Evolutionary conservation across 768 basidiomycete genomes (phyloP).

Genomic region (Tubosaeta brunneosetosa): DNA sequence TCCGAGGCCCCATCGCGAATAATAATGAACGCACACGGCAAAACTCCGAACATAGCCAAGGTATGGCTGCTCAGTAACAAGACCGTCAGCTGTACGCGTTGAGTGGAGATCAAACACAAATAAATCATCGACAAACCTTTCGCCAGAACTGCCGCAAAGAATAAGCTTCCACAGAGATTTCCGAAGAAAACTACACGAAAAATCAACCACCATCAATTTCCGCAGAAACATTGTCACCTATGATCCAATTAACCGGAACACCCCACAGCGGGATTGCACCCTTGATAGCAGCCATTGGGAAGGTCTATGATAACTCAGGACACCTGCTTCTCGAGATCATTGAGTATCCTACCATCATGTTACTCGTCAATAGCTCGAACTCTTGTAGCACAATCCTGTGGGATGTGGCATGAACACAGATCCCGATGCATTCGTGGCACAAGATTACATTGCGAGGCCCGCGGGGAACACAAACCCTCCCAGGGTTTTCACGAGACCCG

Average conservation of each 20-base stretch:
- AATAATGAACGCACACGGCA: slow-evolving; percentile 47
- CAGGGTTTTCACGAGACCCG: slow-evolving; percentile 63
- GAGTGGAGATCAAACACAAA: not conserved
- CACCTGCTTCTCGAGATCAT: not conserved
- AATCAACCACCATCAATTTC: not conserved
- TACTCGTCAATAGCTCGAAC: slow-evolving; percentile 67
- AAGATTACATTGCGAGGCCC: slow-evolving; percentile 67
- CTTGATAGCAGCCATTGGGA: slow-evolving; percentile 64
- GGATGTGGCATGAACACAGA: not conserved
- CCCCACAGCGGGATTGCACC: slow-evolving; percentile 67
- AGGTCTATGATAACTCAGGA: slow-evolving; percentile 39
- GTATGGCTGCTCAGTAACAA: slow-evolving; percentile 59
- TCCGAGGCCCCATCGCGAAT: not conserved
- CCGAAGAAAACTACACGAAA: slow-evolving; percentile 55
- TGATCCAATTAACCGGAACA: slow-evolving; percentile 61
- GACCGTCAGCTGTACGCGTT: slow-evolving; percentile 46
- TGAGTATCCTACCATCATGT: slow-evolving; percentile 56
- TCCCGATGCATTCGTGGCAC: not conserved
- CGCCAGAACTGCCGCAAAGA: slow-evolving; percentile 63
- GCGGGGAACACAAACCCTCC: slow-evolving; percentile 71
- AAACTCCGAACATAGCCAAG: slow-evolving; percentile 46
- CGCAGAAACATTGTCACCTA: slow-evolving; percentile 41
- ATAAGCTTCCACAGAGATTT: slow-evolving; percentile 63
- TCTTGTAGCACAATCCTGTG: slow-evolving; percentile 69
- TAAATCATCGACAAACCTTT: slow-evolving; percentile 43